Evolutionary conservation across 805 yeast species (phyloP).

Genomic region (Metschnikowia gruessii): DNA sequence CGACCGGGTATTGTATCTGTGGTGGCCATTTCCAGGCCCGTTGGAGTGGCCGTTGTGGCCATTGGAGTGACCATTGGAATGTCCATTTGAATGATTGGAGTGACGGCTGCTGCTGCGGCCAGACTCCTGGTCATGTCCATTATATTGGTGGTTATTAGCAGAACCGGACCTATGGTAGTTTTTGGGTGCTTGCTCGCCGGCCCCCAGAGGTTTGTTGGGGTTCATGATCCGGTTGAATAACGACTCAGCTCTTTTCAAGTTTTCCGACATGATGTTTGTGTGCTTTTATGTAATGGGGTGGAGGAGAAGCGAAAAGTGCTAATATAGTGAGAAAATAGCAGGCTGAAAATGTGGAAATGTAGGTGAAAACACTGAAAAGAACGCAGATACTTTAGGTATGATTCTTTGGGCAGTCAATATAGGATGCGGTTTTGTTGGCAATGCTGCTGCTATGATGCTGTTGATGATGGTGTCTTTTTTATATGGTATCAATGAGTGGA

Average conservation of each 20-base stretch:
- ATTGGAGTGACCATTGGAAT: conserved; percentile 10
- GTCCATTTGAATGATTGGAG: conserved; percentile 5
- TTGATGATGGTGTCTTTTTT: too few species aligned
- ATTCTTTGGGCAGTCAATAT: too few species aligned
- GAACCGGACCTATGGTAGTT: conserved; percentile 8
- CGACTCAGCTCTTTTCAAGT: conserved; percentile 46
- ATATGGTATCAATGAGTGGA: too few species aligned
- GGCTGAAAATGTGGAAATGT: too few species aligned
- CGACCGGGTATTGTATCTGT: conserved; percentile 8
- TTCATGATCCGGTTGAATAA: conserved; percentile 46
- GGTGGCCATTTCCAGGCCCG: conserved; percentile 12
- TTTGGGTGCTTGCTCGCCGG: conserved; percentile 2
- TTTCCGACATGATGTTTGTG: conserved; percentile 36
- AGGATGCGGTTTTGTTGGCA: too few species aligned
- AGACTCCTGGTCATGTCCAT: conserved; percentile 6
- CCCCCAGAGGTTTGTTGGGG: conserved; percentile 24
- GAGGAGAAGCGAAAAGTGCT: too few species aligned
- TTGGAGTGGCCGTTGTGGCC: conserved; percentile 9
- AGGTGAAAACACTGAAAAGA: too few species aligned
- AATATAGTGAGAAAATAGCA: too few species aligned
- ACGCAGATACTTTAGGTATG: too few species aligned
- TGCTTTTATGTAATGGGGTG: too few species aligned
- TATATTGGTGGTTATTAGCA: conserved; percentile 3
- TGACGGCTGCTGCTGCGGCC: conserved; percentile 12
- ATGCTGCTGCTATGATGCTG: too few species aligned